Percentiles rank a stretch among this genome's conserved stretches.
Evolutionary conservation across 164 flowering plant genomes (phyloP).

Genomic region (Tetracentron sinense): DNA sequence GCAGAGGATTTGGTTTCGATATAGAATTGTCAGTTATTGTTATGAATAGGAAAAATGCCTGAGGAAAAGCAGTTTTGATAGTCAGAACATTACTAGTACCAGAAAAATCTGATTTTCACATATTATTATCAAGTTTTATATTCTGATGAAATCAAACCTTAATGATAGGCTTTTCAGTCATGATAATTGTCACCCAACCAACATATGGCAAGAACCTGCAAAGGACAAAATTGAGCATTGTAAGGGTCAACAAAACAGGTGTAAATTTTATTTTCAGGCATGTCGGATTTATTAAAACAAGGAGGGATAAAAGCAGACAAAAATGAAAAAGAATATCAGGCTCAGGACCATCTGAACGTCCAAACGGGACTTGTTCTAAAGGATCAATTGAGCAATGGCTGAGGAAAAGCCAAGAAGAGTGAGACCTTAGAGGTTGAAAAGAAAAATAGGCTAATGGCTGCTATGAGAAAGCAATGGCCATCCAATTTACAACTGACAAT

Average conservation of each 20-base stretch:
- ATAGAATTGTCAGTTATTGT: no score
- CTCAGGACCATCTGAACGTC: no score
- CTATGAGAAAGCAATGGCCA: background rate
- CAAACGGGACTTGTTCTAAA: no score
- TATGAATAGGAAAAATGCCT: no score
- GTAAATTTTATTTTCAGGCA: background rate
- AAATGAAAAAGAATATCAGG: no score
- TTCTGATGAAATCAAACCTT: slow-evolving; percentile 25
- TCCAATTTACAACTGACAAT: background rate
- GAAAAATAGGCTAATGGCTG: background rate
- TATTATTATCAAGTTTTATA: background rate
- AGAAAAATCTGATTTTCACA: background rate
- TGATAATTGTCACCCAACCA: slow-evolving; percentile 39
- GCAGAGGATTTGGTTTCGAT: no score
- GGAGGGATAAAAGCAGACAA: no score
- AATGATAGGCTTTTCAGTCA: slow-evolving; percentile 36
- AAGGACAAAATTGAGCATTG: background rate
- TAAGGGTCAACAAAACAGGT: background rate
- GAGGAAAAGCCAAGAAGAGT: no score
- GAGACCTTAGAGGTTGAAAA: background rate
- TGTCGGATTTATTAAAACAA: no score
- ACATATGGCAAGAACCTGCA: slow-evolving; percentile 40
- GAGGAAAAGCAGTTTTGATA: no score
- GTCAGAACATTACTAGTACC: no score
- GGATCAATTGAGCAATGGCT: no score